phyloP scores from a whole-genome alignment of 108 stramenopile genomes.

The Pseudonitzschia multiseries region DNA sequence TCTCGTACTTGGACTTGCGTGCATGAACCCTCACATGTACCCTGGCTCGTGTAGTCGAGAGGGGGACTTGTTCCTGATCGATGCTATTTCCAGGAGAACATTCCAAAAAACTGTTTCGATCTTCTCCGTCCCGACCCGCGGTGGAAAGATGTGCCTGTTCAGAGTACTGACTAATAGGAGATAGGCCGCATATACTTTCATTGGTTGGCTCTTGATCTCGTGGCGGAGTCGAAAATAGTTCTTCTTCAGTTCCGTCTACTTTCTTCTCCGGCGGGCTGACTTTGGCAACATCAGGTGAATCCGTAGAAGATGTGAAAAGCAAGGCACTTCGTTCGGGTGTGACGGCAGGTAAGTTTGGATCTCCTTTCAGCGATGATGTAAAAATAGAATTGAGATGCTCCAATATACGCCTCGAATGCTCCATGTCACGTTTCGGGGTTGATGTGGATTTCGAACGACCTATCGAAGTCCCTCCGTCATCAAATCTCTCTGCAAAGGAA shows the following conservation, averaged over 20 bases:
- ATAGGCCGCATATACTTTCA: neutral
- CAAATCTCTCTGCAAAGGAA: conserved; percentile 13
- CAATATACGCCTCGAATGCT: conserved; percentile 8
- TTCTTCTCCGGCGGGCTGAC: neutral
- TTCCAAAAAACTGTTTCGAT: neutral
- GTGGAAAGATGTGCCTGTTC: neutral
- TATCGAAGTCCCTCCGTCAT: neutral
- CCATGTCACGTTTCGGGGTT: neutral
- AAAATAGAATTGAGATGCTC: conserved; percentile 19
- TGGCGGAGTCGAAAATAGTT: conserved; percentile 7
- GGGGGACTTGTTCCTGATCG: neutral
- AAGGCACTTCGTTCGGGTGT: neutral
- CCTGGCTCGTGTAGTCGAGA: neutral
- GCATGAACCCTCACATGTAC: neutral
- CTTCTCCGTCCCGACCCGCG: neutral
- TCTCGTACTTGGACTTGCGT: conserved; percentile 4
- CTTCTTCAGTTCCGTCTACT: neutral
- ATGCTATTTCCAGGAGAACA: neutral
- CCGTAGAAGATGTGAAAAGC: neutral
- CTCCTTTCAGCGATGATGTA: neutral
- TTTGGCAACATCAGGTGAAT: neutral
- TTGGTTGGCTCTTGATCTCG: neutral
- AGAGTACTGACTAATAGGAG: conserved; percentile 6
- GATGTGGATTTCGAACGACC: neutral
- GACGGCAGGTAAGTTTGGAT: conserved; percentile 1